Evolutionary conservation across 148 eudicot species (phyloP).

Genomic region (Fallopia convolvulus): DNA sequence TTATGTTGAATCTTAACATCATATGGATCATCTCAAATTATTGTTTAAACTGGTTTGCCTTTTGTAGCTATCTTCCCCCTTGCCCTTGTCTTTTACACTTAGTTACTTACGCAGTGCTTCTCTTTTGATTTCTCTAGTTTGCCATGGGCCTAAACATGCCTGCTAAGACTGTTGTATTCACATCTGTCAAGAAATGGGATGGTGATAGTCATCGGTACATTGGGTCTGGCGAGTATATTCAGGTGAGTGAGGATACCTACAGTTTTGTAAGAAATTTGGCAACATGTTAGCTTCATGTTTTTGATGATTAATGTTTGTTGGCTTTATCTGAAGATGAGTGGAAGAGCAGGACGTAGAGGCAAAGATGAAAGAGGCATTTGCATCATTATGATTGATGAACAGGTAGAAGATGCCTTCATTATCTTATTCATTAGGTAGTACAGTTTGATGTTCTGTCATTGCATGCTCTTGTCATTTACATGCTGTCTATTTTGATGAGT

Average conservation of each 20-base stretch:
- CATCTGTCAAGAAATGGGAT: slow-evolving; percentile 91
- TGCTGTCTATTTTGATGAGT: neutral
- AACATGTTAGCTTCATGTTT: neutral
- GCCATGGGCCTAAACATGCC: slow-evolving; percentile 99
- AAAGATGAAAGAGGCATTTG: slow-evolving; percentile 98
- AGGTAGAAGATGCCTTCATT: slow-evolving; percentile 35
- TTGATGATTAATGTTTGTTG: slow-evolving; percentile 2
- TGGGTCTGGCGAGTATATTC: slow-evolving; percentile 99
- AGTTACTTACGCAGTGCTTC: neutral
- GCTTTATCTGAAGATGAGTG: slow-evolving; percentile 70
- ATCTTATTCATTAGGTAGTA: neutral
- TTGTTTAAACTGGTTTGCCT: neutral
- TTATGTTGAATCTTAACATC: neutral
- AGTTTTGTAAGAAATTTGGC: neutral
- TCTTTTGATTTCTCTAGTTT: slow-evolving; percentile 45
- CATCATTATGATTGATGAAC: slow-evolving; percentile 95
- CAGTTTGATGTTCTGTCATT: neutral
- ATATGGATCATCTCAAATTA: neutral
- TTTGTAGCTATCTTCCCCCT: neutral
- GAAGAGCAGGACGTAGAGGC: slow-evolving; percentile 99
- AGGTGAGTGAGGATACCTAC: slow-evolving; percentile 53
- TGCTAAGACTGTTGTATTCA: slow-evolving; percentile 98
- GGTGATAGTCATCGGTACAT: slow-evolving; percentile 92
- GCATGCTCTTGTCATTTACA: neutral
- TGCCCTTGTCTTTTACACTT: neutral